Conservation (phyloP, 352 stramenopile species). For the Phytopythium ostracodes region DNA sequence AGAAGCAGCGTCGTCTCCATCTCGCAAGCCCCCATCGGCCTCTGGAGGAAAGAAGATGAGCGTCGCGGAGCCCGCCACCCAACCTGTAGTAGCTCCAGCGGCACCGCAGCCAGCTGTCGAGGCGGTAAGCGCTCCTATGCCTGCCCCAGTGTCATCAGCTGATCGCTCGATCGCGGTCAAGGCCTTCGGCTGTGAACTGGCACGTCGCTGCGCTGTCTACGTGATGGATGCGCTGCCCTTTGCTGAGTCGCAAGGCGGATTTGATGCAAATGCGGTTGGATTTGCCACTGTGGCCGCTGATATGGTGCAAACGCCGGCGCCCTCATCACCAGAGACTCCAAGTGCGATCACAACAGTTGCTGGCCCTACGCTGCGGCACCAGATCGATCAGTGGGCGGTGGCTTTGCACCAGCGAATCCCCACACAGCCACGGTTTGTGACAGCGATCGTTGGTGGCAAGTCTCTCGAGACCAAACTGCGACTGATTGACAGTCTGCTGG, state of each 20-base stretch:
- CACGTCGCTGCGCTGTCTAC: background rate
- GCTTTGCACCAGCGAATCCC: constrained; percentile 21
- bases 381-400: constrained; percentile 25
- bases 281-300: background rate
- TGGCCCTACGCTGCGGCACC: constrained; percentile 19
- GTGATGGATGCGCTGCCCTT: constrained; percentile 7
- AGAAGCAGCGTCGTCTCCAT: background rate
- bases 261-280: background rate
- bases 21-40: constrained; percentile 1
- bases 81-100: background rate
- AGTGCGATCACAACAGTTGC: constrained; percentile 5
- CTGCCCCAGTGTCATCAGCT: background rate
- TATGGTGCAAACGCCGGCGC: background rate
- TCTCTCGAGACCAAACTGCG: constrained; percentile 51
- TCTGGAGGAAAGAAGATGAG: constrained; percentile 3
- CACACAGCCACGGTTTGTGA: constrained; percentile 7
- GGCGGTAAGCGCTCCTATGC: background rate
- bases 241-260: background rate
- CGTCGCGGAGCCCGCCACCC: background rate
- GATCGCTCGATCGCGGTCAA: background rate
- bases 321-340: background rate
- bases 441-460: constrained; percentile 52
- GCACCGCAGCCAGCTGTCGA: background rate
- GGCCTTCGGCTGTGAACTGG: background rate
- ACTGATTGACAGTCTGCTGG: constrained; percentile 59